A percentile compares a stretch with the other conserved stretches of the same genome.
These are phyloP conservation scores for Diutina siamensis DNA, from an alignment of 1,139 yeast genomes.

Conservation along the genomic window DNA sequence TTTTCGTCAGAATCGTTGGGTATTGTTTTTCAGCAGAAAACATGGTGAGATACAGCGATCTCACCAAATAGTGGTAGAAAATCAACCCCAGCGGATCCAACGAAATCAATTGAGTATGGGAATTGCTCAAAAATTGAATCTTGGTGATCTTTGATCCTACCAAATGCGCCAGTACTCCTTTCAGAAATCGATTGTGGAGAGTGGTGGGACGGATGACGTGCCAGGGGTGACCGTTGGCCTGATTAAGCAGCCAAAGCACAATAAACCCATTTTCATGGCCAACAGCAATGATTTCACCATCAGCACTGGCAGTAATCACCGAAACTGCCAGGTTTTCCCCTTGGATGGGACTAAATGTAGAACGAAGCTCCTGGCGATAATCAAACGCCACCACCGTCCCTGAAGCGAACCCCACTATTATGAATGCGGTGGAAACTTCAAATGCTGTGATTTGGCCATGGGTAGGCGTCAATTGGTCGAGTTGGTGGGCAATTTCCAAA, in stretches of 20 bases:
- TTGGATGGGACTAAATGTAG: conserved; percentile 22
- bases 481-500: neutral
- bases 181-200: conserved; percentile 16
- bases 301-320: conserved; percentile 22
- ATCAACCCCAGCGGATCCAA: conserved; percentile 51
- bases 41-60: conserved; percentile 22
- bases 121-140: conserved; percentile 41
- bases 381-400: conserved; percentile 54
- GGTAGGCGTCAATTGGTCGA: neutral
- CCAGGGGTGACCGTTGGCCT: conserved; percentile 11
- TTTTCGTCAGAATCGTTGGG: conserved; percentile 27
- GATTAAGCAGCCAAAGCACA: conserved; percentile 19
- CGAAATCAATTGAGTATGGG: conserved; percentile 47
- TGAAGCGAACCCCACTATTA: conserved; percentile 52
- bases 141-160: conserved; percentile 21
- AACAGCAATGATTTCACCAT: conserved; percentile 22
- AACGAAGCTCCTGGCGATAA: conserved; percentile 43
- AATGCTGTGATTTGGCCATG: conserved; percentile 12
- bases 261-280: conserved; percentile 24
- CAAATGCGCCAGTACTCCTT: conserved; percentile 41
- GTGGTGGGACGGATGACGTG: conserved; percentile 20
- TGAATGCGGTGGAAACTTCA: conserved; percentile 33
- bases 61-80: conserved; percentile 46
- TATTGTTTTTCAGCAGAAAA: neutral
- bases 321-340: conserved; percentile 11